Evolutionary conservation across 2,329 filamentous ascomycete genomes (phyloP).

Genomic region (Claviceps purpurea): DNA sequence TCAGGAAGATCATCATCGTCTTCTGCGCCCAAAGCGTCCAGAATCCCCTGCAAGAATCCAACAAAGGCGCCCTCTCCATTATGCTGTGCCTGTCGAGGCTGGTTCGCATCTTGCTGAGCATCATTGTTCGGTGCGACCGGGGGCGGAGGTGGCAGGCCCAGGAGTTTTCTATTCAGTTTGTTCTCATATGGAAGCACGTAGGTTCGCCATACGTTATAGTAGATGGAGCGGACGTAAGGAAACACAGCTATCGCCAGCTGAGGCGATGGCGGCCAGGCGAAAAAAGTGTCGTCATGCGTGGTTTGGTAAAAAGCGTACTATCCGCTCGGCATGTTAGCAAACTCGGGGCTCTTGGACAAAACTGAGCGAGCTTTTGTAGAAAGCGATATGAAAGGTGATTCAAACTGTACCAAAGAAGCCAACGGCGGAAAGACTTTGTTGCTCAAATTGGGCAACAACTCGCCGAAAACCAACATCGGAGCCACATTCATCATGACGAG

Average conservation of each 20-base stretch:
- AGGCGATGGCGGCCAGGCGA: constrained; percentile 41
- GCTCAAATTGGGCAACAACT: constrained; percentile 29
- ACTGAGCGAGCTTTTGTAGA: not conserved
- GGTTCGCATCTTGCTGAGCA: constrained; percentile 4
- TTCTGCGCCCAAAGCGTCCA: constrained; percentile 23
- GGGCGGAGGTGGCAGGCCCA: constrained; percentile 25
- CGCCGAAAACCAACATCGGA: constrained; percentile 30
- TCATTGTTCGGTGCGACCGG: constrained; percentile 13
- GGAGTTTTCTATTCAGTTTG: constrained; percentile 32
- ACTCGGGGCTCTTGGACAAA: not conserved
- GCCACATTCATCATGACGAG: constrained; percentile 31
- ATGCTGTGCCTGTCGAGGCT: not conserved
- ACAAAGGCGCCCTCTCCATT: constrained; percentile 20
- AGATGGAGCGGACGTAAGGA: constrained; percentile 31
- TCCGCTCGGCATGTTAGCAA: not conserved
- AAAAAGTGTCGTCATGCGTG: constrained; percentile 29
- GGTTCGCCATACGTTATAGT: constrained; percentile 32
- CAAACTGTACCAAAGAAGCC: constrained; percentile 25
- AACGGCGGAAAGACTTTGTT: constrained; percentile 29
- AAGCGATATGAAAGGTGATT: too few species aligned
- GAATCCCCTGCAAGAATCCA: constrained; percentile 22
- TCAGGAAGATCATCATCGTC: constrained; percentile 12
- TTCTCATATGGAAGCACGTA: constrained; percentile 34
- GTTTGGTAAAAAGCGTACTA: constrained; percentile 36
- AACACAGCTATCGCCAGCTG: constrained; percentile 36